Conservation (phyloP, 2,329 filamentous ascomycete genomes). For the Cercospora janseana region DNA sequence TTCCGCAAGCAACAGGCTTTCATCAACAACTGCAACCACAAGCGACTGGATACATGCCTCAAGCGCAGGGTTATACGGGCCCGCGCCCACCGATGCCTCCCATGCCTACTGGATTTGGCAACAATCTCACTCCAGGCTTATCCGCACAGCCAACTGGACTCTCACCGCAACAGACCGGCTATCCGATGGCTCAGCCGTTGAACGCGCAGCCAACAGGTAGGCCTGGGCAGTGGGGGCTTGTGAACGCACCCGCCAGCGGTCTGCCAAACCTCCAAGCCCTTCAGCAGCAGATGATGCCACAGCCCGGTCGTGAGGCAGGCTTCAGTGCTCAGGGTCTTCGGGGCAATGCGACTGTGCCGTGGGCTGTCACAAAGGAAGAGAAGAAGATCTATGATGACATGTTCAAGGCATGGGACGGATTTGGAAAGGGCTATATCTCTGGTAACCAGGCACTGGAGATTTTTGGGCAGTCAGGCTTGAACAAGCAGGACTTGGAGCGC, state of each 20-base stretch:
- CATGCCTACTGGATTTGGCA: slow-evolving; percentile 71
- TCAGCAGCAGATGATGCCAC: slow-evolving; percentile 95
- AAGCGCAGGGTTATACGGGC: slow-evolving; percentile 76
- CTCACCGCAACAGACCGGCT: slow-evolving; percentile 64
- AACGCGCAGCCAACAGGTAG: slow-evolving; percentile 92
- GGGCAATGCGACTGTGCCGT: slow-evolving; percentile 93
- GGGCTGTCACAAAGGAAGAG: slow-evolving; percentile 98
- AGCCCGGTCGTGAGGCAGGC: slow-evolving; percentile 81
- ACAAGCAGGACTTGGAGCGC: slow-evolving; percentile 83
- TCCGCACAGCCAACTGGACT: slow-evolving; percentile 35
- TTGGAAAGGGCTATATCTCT: slow-evolving; percentile 86
- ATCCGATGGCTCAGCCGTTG: slow-evolving; percentile 62
- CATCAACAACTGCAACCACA: slow-evolving; percentile 52
- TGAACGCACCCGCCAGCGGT: slow-evolving; percentile 85
- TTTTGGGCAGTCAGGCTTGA: slow-evolving; percentile 90
- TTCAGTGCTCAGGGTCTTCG: slow-evolving; percentile 85
- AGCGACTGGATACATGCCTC: slow-evolving; percentile 61
- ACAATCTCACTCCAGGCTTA: slow-evolving; percentile 38
- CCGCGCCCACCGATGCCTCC: slow-evolving; percentile 75
- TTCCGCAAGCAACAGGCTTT: slow-evolving; percentile 57
- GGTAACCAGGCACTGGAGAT: slow-evolving; percentile 95
- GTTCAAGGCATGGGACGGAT: slow-evolving; percentile 94
- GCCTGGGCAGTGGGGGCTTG: slow-evolving; percentile 96
- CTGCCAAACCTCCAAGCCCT: slow-evolving; percentile 91
- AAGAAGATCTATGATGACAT: slow-evolving; percentile 95